Conservation (phyloP, 176 grass and related monocot genomes). For the Stipa capillata region DNA sequence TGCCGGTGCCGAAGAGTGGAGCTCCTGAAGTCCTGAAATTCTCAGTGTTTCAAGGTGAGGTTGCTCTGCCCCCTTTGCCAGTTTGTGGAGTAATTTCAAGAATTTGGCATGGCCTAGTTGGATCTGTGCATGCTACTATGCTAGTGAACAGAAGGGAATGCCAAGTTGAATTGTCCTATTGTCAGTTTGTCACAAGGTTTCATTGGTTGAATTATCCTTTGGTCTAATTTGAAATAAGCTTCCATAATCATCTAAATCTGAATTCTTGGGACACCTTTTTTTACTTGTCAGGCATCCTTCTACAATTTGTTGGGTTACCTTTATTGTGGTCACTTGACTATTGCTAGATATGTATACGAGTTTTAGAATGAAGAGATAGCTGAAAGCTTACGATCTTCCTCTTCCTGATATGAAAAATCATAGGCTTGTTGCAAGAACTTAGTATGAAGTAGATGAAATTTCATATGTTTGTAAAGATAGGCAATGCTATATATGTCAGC, state of each 20-base stretch:
- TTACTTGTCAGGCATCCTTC: no score
- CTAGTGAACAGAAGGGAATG: neutral
- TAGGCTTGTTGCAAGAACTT: neutral
- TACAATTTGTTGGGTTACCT: no score
- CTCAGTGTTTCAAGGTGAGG: slow-evolving; percentile 62
- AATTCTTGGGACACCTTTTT: neutral
- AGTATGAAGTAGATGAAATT: slow-evolving; percentile 1
- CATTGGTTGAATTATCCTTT: no score
- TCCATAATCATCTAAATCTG: neutral
- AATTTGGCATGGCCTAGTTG: neutral
- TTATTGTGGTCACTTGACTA: no score
- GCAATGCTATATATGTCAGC: neutral
- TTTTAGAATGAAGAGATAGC: neutral
- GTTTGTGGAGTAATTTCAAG: neutral
- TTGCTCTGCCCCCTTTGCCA: neutral
- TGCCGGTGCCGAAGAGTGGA: slow-evolving; percentile 16
- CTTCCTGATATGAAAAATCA: neutral
- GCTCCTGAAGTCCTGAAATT: slow-evolving; percentile 49
- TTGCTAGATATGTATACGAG: neutral
- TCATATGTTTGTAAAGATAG: slow-evolving; percentile 4
- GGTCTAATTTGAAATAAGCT: neutral
- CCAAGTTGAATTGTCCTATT: neutral
- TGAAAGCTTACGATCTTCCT: neutral
- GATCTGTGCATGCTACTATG: slow-evolving; percentile 14
- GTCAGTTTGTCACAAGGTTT: no score